Evolutionary conservation across 768 basidiomycete species (phyloP).

Genomic region (Mrakia frigida): DNA sequence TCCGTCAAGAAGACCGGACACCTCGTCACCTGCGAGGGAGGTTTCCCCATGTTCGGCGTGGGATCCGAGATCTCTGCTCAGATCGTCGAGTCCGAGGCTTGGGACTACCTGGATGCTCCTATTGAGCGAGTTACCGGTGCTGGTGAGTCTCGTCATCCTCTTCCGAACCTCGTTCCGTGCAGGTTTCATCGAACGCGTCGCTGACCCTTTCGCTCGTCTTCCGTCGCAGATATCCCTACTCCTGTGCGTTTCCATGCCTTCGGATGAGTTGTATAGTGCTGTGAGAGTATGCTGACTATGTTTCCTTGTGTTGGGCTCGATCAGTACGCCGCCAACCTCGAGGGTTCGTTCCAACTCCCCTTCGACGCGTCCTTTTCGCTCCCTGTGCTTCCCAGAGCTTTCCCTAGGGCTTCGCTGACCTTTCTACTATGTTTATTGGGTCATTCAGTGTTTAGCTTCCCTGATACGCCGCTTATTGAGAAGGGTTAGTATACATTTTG

Average conservation of each 20-base stretch:
- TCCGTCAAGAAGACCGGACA: constrained; percentile 99
- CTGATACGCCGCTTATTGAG: constrained; percentile 58
- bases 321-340: constrained; percentile 32
- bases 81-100: constrained; percentile 94
- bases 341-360: constrained; percentile 4
- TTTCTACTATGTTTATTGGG: constrained; percentile 13
- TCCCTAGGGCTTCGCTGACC: constrained; percentile 8
- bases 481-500: too few species aligned
- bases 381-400: not conserved
- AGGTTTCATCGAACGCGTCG: not conserved
- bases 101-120: constrained; percentile 96
- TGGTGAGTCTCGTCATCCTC: constrained; percentile 38
- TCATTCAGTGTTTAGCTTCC: constrained; percentile 75
- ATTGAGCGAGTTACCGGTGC: constrained; percentile 97
- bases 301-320: not conserved
- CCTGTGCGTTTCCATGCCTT: constrained; percentile 56
- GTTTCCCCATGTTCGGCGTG: constrained; percentile 97
- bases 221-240: constrained; percentile 70
- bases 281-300: not conserved
- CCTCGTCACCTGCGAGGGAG: constrained; percentile 91
- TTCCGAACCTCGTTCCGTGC: not conserved
- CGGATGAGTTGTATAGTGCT: not conserved
- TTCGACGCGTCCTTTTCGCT: not conserved
- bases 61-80: constrained; percentile 98
- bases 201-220: constrained; percentile 34